Base-by-base conservation (phyloP, 345 rosid genomes). In the Salix udensis region DNA sequence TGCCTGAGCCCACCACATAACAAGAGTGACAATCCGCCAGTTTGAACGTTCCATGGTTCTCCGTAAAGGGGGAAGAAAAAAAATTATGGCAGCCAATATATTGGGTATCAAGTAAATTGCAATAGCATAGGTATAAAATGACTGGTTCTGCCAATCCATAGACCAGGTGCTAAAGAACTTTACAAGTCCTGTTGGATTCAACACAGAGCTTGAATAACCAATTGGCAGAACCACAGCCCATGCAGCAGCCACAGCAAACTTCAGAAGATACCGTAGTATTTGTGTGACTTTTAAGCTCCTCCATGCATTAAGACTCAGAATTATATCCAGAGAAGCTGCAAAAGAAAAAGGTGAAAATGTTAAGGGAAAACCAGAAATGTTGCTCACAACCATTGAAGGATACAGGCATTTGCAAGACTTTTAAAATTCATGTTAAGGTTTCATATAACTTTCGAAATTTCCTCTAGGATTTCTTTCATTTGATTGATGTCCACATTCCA, bases 1-100 rank as follows among this genome's bases (percentile, higher is more conserved):
- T 89, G 80, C 99, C 94, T 93, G 99, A 74, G 99, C 91, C 98
- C 99, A 96, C 99, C 99, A 96, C 94, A 94, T 89, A 69, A 92
- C 68, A 68, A 94, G 72, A 74, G 95, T 96, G 71, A 91, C 58
- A 71, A 93, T 89, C 72, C 85, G 83, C 88, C 82, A 86, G 79
- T 94, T 96, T 67, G 99, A 96, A 60, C 87, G 89, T 88, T 96
- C 99, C 95, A 94, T 91, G 40, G 76, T 74, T 80, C 89, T 89
- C 84, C 97, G 89, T 55, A 92, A 42, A 77, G 87, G 87, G 73
- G 97, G 99, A 85, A 90, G 83, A 60, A 91, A 81, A 87, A 94
- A 96, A 68, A 96, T 37, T 39, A 88, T 30, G 76, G 91, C 89
- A 77, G 97, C 93, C 77, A 96, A 73, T 64, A 90, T 66, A 78